Evolutionary conservation across 2,329 filamentous ascomycete species (phyloP).

Genomic region (Colletotrichum sp.): DNA sequence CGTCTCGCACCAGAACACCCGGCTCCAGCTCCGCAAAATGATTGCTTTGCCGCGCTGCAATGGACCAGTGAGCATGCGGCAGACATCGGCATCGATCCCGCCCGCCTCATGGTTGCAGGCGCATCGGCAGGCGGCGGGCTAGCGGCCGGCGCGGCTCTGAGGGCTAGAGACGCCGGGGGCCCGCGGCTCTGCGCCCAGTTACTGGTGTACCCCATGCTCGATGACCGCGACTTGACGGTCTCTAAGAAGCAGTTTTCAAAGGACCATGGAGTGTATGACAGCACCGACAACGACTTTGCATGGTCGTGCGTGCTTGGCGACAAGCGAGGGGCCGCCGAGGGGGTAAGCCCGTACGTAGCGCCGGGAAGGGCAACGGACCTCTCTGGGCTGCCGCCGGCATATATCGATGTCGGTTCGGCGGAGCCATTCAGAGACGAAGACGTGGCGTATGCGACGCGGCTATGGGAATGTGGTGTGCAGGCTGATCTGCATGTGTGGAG

Average conservation of each 20-base stretch:
- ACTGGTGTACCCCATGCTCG: slow-evolving; percentile 52
- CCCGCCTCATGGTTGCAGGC: slow-evolving; percentile 44
- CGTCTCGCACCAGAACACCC: slow-evolving; percentile 49
- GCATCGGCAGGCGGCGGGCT: slow-evolving; percentile 48
- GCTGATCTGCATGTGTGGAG: slow-evolving; percentile 49
- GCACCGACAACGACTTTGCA: slow-evolving; percentile 41
- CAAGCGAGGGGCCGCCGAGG: slow-evolving; percentile 31
- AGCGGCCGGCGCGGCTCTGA: slow-evolving; percentile 40
- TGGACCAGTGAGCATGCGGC: slow-evolving; percentile 42
- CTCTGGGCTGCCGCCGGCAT: slow-evolving; percentile 45
- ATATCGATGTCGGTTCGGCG: slow-evolving; percentile 45
- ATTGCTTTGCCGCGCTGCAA: slow-evolving; percentile 32
- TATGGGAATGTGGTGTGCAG: slow-evolving; percentile 45
- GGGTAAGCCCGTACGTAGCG: slow-evolving; percentile 39
- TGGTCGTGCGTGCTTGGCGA: slow-evolving; percentile 46
- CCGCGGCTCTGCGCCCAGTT: slow-evolving; percentile 41
- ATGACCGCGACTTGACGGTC: slow-evolving; percentile 39
- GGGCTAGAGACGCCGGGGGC: slow-evolving; percentile 39
- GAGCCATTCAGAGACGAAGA: slow-evolving; percentile 42
- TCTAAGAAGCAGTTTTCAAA: slow-evolving; percentile 32
- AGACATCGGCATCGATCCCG: slow-evolving; percentile 44
- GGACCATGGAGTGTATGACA: slow-evolving; percentile 26
- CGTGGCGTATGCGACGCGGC: slow-evolving; percentile 31
- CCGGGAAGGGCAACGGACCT: slow-evolving; percentile 39
- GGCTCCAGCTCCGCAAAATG: slow-evolving; percentile 23